These are phyloP conservation scores for Cercospora beticola DNA, from an alignment of 2,329 filamentous ascomycete genomes.

Conservation along the genomic window DNA sequence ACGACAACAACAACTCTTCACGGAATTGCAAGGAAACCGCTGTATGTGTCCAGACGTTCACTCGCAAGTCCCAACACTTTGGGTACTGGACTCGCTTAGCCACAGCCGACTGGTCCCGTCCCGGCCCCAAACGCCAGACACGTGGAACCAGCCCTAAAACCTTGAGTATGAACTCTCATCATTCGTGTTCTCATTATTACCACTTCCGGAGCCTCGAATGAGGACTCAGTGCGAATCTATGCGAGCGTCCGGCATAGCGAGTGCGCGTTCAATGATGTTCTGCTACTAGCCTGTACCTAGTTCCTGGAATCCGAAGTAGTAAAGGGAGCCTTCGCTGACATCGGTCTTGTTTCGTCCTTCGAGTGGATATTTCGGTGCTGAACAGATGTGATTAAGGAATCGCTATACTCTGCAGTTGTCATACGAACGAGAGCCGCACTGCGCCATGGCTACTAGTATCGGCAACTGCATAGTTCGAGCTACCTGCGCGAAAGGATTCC, in stretches of 20 bases:
- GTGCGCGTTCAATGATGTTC: neutral
- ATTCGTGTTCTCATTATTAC: too few relatives aligned
- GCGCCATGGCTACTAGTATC: too few relatives aligned
- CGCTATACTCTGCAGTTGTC: too few relatives aligned
- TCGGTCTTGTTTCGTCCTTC: neutral
- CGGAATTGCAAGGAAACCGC: neutral
- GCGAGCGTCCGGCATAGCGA: too few relatives aligned
- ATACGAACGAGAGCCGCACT: too few relatives aligned
- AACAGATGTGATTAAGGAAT: too few relatives aligned
- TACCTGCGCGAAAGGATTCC: too few relatives aligned
- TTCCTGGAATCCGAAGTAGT: neutral
- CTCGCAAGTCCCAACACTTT: constrained; percentile 1
- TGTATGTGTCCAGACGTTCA: neutral
- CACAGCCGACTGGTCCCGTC: neutral
- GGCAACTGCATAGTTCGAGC: too few relatives aligned
- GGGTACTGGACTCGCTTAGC: neutral
- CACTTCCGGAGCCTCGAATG: too few relatives aligned
- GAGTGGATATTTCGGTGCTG: too few relatives aligned
- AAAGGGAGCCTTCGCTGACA: neutral
- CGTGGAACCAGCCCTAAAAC: neutral
- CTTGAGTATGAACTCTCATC: neutral
- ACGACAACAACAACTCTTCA: neutral
- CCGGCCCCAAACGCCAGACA: neutral
- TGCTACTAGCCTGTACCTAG: neutral
- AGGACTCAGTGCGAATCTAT: too few relatives aligned